phyloP scores from a whole-genome alignment of 164 flowering plant species.

The Dillenia suffruticosa region DNA sequence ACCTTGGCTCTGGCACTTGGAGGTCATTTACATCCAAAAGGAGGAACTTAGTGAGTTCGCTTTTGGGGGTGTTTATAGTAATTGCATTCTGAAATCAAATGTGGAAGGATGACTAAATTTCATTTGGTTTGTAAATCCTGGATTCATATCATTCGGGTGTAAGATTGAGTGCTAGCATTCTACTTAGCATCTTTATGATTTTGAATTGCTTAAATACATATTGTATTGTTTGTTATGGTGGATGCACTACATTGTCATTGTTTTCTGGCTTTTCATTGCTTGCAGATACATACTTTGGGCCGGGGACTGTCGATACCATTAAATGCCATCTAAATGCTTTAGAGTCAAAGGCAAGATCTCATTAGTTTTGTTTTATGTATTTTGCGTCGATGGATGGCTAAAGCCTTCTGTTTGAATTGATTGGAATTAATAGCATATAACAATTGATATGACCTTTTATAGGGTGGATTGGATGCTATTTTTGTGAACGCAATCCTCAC shows the following conservation, averaged over 20 bases:
- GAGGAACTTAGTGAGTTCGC: too few relatives aligned
- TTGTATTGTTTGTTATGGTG: neutral
- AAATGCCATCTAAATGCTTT: slow-evolving; percentile 63
- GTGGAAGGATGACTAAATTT: too few relatives aligned
- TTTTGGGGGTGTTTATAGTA: too few relatives aligned
- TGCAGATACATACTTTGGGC: slow-evolving; percentile 82
- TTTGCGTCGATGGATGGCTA: neutral
- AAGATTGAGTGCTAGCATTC: too few relatives aligned
- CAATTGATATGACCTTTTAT: slow-evolving; percentile 10
- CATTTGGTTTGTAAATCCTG: too few relatives aligned
- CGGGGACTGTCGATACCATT: slow-evolving; percentile 72
- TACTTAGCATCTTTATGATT: neutral
- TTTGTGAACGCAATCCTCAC: slow-evolving; percentile 79
- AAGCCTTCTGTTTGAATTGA: neutral
- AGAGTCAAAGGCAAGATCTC: slow-evolving; percentile 57
- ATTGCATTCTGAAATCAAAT: too few relatives aligned
- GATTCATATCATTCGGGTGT: too few relatives aligned
- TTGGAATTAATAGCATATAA: neutral
- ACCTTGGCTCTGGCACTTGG: too few relatives aligned
- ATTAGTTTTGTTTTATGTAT: neutral
- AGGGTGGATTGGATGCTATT: slow-evolving; percentile 80
- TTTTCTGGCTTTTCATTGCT: slow-evolving; percentile 5
- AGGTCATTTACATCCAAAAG: too few relatives aligned
- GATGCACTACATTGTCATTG: neutral
- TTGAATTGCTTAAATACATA: neutral